Base-by-base conservation (phyloP, 331 rosid species). In the Malus hybrid region DNA sequence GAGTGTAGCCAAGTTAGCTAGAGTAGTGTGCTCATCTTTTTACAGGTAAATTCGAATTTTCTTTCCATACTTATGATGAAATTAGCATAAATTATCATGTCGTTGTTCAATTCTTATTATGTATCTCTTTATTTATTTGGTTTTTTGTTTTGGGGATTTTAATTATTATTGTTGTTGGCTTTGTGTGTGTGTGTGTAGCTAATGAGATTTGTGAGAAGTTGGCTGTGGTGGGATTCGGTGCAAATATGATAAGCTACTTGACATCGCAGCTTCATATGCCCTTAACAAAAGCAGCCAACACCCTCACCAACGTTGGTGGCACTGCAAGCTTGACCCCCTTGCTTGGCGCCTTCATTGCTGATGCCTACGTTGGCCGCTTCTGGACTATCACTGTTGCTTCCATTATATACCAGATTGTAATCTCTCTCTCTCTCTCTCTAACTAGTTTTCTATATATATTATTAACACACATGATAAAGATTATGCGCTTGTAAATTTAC, bases 191-290 rank as follows among this genome's bases (percentile, higher is more conserved):
- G 46, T 39, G 4, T 86, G 83, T 67, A 91, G 98, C 88, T 2
- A 93, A 93, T 80, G 98, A 93, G 85, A 65, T 80, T 33, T 67
- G 83, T 68, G 98, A 93, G 92, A 93, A 93, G 86, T 69, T 93
- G 77, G 98, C 98, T 1, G 97, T 94, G 84, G 98, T 91, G 71
- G 98, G 98, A 28, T 91, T 91, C 73, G 54, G 46, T 34, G 80
- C 98, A 0, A 94, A 94, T 60, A 94, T 94, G 98, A 78, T 91
- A 44, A 94, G 91, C 83, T 94, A 94, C 76, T 83, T 94, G 80
- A 94, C 97, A 5, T 79, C 87, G 48, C 91, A 93, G 79, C 89
- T 93, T 71, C 88, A 93, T 39, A 79, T 93, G 95, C 95, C 98
- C 10, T 68, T 87, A 76, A 91, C 98, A 3, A 86, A 93, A 81